Percentiles rank a stretch among this genome's conserved stretches.
phyloP scores from a whole-genome alignment of 176 grass and related monocot species.

The Oropetium thomaeum region DNA sequence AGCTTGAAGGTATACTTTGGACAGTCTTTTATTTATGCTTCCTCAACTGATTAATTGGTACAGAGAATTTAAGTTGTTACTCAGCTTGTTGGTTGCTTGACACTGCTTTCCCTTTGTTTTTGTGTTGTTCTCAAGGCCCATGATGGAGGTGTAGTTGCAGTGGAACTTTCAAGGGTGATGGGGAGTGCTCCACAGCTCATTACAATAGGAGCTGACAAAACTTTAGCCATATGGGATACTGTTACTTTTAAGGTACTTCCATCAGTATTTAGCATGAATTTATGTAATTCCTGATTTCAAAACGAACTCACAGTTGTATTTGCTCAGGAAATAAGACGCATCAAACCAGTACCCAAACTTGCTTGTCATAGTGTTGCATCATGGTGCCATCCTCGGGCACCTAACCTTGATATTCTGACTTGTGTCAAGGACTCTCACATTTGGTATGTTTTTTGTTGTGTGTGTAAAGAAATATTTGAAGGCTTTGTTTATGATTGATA shows the following conservation, averaged over 20 bases:
- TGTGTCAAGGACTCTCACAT: constrained; percentile 99
- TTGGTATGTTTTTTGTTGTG: constrained; percentile 54
- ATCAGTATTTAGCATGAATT: constrained; percentile 14
- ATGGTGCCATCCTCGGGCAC: constrained; percentile 97
- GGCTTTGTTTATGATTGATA: constrained; percentile 10
- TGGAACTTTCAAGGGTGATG: constrained; percentile 98
- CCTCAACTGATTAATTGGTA: background rate
- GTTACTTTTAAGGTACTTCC: constrained; percentile 86
- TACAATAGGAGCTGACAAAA: constrained; percentile 97
- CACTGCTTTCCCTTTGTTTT: constrained; percentile 8
- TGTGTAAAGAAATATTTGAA: constrained; percentile 7
- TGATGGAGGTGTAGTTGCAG: constrained; percentile 93
- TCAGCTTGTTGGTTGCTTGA: constrained; percentile 28
- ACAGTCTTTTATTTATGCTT: constrained; percentile 7
- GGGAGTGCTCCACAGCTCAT: constrained; percentile 96
- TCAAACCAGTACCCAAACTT: constrained; percentile 97
- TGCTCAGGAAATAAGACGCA: constrained; percentile 90
- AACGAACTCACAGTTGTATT: constrained; percentile 11
- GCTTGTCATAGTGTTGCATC: constrained; percentile 98
- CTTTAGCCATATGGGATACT: constrained; percentile 97
- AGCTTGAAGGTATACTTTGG: constrained; percentile 71
- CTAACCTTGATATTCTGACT: constrained; percentile 99
- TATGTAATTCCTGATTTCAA: constrained; percentile 23
- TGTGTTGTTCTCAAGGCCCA: constrained; percentile 60
- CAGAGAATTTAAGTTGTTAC: constrained; percentile 16